phyloP scores from a whole-genome alignment of 2,329 filamentous ascomycete genomes.

The Diatrype stigma region DNA sequence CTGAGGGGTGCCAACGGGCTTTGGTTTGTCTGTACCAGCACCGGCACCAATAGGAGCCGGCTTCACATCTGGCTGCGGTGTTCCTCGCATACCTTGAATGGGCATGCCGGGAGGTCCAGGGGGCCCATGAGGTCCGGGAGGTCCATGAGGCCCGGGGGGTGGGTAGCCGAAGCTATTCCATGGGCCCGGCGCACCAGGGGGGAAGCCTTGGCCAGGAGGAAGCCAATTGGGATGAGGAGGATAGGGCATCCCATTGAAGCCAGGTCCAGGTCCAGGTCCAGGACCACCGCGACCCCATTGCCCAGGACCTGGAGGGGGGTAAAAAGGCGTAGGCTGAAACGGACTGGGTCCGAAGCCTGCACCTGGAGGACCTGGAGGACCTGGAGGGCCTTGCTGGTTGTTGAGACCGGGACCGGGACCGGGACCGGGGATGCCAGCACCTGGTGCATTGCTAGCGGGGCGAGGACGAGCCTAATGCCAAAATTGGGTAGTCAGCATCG shows the following conservation, averaged over 20 bases:
- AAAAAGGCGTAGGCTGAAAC: constrained; percentile 43
- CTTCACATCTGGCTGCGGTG: constrained; percentile 38
- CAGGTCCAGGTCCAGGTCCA: constrained; percentile 54
- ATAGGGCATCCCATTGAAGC: constrained; percentile 73
- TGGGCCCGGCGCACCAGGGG: constrained; percentile 57
- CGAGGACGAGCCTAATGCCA: constrained; percentile 34
- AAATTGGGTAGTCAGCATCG: constrained; percentile 22
- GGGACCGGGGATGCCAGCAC: constrained; percentile 13
- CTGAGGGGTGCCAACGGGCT: constrained; percentile 40
- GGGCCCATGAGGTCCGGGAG: constrained; percentile 36
- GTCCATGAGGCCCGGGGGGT: constrained; percentile 45
- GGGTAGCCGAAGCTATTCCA: constrained; percentile 59
- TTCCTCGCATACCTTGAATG: constrained; percentile 26
- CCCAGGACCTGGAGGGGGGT: constrained; percentile 49
- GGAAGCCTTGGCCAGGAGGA: constrained; percentile 72
- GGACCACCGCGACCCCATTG: constrained; percentile 52
- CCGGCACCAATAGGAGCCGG: constrained; percentile 49
- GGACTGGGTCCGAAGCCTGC: constrained; percentile 40
- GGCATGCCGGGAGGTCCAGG: constrained; percentile 41
- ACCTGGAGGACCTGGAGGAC: constrained; percentile 33
- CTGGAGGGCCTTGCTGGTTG: constrained; percentile 16
- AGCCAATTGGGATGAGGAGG: constrained; percentile 76
- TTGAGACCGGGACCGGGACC: constrained; percentile 20
- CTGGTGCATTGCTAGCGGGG: constrained; percentile 23
- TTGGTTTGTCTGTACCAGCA: constrained; percentile 43